Evolutionary conservation across 768 basidiomycete species (phyloP), one percentile per base, ranked within the genome.

Genomic region (Phanerochaete carnosa): DNA sequence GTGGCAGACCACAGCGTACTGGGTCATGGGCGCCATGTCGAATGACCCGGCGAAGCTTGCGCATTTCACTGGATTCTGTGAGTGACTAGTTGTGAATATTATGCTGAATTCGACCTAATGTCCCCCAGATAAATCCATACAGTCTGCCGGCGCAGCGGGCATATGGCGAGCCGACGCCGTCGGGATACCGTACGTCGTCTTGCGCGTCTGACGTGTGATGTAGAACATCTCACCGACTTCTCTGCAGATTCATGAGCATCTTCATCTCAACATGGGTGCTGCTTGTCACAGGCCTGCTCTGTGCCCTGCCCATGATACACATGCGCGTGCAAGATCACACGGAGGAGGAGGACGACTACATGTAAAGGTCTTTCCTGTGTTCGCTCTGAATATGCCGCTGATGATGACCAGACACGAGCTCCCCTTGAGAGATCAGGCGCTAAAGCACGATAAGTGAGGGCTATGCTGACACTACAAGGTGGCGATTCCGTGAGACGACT

Each of bases 1-100:
- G 83, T 94, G 91, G 89, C 92, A 94, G 70, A 92, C 89, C 1
- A 84, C 85, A 0, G 84, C 86, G 5, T 91, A 92, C 70, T 91
- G 89, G 89, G 76, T 90, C 65, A 87, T 91, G 83, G 91, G 91
- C 43, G 87, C 89, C 13, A 90, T 94, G 87, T 90, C 89, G 23
- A 92, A 93, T 65, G 86, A 92, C 70, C 84, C 89, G 8, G 83
- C 80, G 1, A 91, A 90, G 69, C 83, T 94, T 23, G 91, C 91
- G 0, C 82, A 91, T 69, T 88, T 94, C 66, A 77, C 86, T 16
- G 92, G 92, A 45, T 90, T 94, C 67, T 93, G 90, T 92, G 69
- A 66, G 88, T 61, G 6, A n/a, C n/a, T 26, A 11, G 12, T 26
- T 23, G 5, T 35, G 12, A 19, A 43, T 19, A 19, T 11, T 22